Evolutionary conservation across 108 stramenopile genomes (phyloP), one percentile per base, ranked within the genome.

Genomic region (Mayamaea pseudoterrestris): DNA sequence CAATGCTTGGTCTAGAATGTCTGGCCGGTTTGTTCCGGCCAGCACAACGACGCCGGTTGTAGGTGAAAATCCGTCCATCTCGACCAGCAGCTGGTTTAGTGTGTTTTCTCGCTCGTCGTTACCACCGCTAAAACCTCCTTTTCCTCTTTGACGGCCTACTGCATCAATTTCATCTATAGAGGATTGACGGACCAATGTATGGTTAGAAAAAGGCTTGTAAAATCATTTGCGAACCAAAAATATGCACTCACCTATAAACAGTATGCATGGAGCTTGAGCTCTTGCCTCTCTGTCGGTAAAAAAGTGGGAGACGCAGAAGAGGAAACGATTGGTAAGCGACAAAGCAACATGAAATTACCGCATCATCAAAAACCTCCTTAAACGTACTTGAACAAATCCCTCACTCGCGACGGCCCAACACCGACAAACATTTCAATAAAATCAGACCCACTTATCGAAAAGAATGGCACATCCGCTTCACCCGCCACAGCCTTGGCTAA

Each of bases 161-260:
- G 92, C 95, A 68, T 96, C 98, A 58, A 98, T 96, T 65, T 98
- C 97, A 62, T 98, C 97, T 59, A n/a, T n/a, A n/a, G n/a, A n/a
- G n/a, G n/a, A n/a, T n/a, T n/a, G n/a, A n/a, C n/a, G n/a, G n/a
- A n/a, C n/a, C n/a, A n/a, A n/a, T n/a, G n/a, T n/a, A n/a, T n/a
- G n/a, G n/a, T n/a, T n/a, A n/a, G n/a, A n/a, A n/a, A n/a, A n/a
- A n/a, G n/a, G n/a, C n/a, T n/a, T n/a, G n/a, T n/a, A n/a, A n/a
- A n/a, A n/a, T n/a, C n/a, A n/a, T n/a, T n/a, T n/a, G n/a, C n/a
- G n/a, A n/a, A n/a, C n/a, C n/a, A n/a, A n/a, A n/a, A n/a, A n/a
- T n/a, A n/a, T n/a, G n/a, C n/a, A n/a, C n/a, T n/a, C n/a, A n/a
- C n/a, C n/a, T n/a, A 98, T 95, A 68, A 98, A 98, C 41, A 98